Percentiles rank a stretch among this genome's conserved stretches.
Evolutionary conservation across 2,329 filamentous ascomycete species (phyloP).

Genomic region (Cladosporium sp.): DNA sequence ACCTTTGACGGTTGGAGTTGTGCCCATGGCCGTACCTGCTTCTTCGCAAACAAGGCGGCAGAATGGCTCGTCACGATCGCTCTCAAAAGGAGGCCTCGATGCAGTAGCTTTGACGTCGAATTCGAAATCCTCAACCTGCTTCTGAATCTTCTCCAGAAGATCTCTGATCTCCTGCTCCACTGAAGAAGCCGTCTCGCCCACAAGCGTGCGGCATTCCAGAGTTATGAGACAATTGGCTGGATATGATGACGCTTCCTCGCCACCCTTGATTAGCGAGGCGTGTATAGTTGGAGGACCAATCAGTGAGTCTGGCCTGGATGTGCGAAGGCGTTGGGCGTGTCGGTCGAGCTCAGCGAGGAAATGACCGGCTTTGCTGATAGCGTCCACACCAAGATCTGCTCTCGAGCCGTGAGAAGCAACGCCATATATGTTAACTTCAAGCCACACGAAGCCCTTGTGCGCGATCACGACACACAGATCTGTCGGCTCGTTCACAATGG

Average conservation of each 20-base stretch:
- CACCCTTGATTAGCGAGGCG: slow-evolving; percentile 10
- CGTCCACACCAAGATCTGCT: slow-evolving; percentile 6
- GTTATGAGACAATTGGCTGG: slow-evolving; percentile 1
- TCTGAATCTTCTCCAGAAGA: neutral
- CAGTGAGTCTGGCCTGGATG: neutral
- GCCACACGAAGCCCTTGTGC: slow-evolving; percentile 16
- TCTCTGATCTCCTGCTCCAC: neutral
- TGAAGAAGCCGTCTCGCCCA: neutral
- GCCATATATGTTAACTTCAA: slow-evolving; percentile 8
- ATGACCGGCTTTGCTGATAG: slow-evolving; percentile 9
- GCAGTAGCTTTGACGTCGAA: slow-evolving; percentile 8
- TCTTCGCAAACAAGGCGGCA: neutral
- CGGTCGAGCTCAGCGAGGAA: slow-evolving; percentile 9
- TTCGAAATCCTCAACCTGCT: neutral
- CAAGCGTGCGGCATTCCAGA: neutral
- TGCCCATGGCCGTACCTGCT: neutral
- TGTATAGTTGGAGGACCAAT: slow-evolving; percentile 4
- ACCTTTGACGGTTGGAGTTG: neutral
- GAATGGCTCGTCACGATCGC: neutral
- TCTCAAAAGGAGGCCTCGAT: neutral
- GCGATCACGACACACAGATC: slow-evolving; percentile 38
- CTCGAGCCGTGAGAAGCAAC: slow-evolving; percentile 1
- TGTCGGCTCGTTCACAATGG: slow-evolving; percentile 53
- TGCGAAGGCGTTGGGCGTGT: neutral
- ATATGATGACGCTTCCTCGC: slow-evolving; percentile 10